phyloP scores from a whole-genome alignment of 768 basidiomycete genomes.

The Mycena metata region DNA sequence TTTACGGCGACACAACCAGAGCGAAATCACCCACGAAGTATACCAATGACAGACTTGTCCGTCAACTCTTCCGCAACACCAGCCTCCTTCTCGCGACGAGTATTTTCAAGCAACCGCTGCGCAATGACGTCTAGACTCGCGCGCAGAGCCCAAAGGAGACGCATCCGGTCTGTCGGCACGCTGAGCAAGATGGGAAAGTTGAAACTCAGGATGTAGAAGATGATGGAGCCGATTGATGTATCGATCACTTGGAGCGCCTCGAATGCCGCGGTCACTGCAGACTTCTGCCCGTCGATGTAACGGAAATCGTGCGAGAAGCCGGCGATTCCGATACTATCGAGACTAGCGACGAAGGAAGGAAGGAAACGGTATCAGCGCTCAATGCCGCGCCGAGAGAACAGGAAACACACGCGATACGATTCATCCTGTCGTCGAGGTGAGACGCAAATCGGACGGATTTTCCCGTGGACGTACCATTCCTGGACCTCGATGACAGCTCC shows the following conservation, averaged over 20 bases:
- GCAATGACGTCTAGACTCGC: conserved; percentile 51
- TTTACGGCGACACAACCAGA: not conserved
- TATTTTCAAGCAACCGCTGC: conserved; percentile 47
- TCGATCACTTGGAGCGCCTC: conserved; percentile 14
- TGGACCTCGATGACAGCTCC: conserved; percentile 34
- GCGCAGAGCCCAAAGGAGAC: conserved; percentile 44
- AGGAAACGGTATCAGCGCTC: conserved; percentile 35
- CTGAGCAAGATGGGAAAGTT: conserved; percentile 47
- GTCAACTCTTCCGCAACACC: conserved; percentile 40
- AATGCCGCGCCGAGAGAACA: no score
- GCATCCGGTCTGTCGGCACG: conserved; percentile 47
- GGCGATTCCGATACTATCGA: conserved; percentile 53
- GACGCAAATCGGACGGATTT: no score
- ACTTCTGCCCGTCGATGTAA: conserved; percentile 48
- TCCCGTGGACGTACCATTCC: conserved; percentile 23
- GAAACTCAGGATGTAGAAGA: conserved; percentile 45
- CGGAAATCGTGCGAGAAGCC: conserved; percentile 60
- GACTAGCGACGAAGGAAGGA: conserved; percentile 20
- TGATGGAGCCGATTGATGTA: conserved; percentile 6
- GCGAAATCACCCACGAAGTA: conserved; percentile 46
- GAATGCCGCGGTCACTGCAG: conserved; percentile 25
- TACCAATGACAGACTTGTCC: conserved; percentile 54
- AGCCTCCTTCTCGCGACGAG: conserved; percentile 49
- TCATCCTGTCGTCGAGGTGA: conserved; percentile 23
- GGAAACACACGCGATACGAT: conserved; percentile 23